These are phyloP conservation scores for Solanum stenotomum DNA, from an alignment of 257 asterid species.

Conservation along the genomic window DNA sequence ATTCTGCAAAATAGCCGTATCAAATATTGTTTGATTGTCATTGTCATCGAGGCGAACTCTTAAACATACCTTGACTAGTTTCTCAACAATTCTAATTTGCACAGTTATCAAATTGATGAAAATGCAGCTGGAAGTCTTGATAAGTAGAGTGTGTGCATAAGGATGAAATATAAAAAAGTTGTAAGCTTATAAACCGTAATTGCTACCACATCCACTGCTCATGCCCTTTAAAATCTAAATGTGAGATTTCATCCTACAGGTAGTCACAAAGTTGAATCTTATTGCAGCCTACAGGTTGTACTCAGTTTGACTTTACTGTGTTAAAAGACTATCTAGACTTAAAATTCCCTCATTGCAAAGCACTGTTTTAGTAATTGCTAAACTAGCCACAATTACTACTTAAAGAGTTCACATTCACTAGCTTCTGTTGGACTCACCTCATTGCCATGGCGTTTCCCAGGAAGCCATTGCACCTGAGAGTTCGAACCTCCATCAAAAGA, in stretches of 20 bases:
- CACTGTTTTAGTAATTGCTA: not conserved
- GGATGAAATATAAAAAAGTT: not conserved
- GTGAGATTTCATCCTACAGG: not conserved
- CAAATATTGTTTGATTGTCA: not conserved
- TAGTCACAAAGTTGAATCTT: not conserved
- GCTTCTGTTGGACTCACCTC: constrained; percentile 45
- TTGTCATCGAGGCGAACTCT: not conserved
- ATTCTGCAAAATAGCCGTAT: not conserved
- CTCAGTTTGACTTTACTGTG: not conserved
- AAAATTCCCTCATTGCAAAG: not conserved
- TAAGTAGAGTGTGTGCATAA: not conserved
- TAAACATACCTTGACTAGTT: not conserved
- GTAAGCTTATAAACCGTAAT: not conserved
- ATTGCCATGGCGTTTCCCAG: constrained; percentile 71
- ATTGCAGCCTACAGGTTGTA: not conserved
- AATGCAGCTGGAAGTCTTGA: not conserved
- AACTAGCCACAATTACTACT: not conserved
- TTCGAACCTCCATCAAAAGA: constrained; percentile 20
- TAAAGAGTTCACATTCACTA: not conserved
- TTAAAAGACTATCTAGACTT: not conserved
- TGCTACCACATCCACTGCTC: not conserved
- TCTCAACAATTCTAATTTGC: not conserved
- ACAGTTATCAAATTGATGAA: not conserved
- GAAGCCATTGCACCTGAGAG: constrained; percentile 45
- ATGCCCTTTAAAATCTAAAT: not conserved